These are phyloP conservation scores for Lojkania enalia DNA, from an alignment of 2,329 filamentous ascomycete species.

Conservation along the genomic window DNA sequence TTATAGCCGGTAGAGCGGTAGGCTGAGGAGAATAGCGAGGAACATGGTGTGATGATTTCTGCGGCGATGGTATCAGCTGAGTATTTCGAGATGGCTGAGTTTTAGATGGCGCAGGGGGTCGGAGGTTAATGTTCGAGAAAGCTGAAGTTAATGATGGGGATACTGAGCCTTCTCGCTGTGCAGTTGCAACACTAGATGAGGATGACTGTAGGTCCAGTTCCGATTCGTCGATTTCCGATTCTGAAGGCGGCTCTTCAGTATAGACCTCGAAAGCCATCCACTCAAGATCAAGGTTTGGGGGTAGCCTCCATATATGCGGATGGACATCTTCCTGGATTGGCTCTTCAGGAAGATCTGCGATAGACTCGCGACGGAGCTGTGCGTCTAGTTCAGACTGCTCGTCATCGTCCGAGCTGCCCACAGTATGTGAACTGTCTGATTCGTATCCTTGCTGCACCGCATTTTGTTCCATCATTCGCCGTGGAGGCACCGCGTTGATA, in stretches of 20 bases:
- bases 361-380: constrained; percentile 50
- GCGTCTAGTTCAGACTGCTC: constrained; percentile 52
- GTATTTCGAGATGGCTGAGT: constrained; percentile 22
- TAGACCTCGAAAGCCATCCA: constrained; percentile 92
- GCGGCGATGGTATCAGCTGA: constrained; percentile 28
- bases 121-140: constrained; percentile 54
- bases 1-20: constrained; percentile 54
- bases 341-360: constrained; percentile 21
- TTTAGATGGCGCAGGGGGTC: constrained; percentile 30
- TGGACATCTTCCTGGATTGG: constrained; percentile 13
- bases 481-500: constrained; percentile 63
- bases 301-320: constrained; percentile 61
- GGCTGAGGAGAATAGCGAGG: constrained; percentile 18
- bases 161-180: constrained; percentile 33
- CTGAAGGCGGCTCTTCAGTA: constrained; percentile 63
- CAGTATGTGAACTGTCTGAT: constrained; percentile 45
- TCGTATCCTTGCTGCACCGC: constrained; percentile 30
- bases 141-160: constrained; percentile 47
- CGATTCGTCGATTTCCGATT: constrained; percentile 54
- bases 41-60: constrained; percentile 21
- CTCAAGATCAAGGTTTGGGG: constrained; percentile 78
- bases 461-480: constrained; percentile 58
- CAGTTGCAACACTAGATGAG: constrained; percentile 18
- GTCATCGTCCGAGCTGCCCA: constrained; percentile 34
- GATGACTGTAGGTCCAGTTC: constrained; percentile 24